A percentile compares a stretch with the other conserved stretches of the same genome.
phyloP scores from a whole-genome alignment of 345 rosid genomes.

The Moringa oleifera region DNA sequence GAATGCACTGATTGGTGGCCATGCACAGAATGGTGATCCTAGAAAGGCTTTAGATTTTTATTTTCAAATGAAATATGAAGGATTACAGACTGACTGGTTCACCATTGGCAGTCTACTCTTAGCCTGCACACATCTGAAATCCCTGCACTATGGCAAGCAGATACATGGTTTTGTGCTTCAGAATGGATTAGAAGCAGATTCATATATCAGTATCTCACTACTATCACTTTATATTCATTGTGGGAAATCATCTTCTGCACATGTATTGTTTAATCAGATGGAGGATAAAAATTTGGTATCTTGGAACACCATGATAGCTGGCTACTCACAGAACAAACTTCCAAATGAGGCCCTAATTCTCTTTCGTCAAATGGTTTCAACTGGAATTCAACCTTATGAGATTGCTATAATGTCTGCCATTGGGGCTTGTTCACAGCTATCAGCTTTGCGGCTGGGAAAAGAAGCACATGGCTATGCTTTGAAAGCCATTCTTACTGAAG shows the following conservation, averaged over 20 bases:
- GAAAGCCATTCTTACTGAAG: slow-evolving; percentile 27
- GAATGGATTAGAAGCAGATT: slow-evolving; percentile 38
- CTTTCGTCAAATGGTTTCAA: slow-evolving; percentile 41
- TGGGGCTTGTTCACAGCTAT: slow-evolving; percentile 51
- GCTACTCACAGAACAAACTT: slow-evolving; percentile 49
- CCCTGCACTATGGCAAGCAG: slow-evolving; percentile 46
- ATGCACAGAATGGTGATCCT: slow-evolving; percentile 49
- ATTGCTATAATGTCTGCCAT: slow-evolving; percentile 36
- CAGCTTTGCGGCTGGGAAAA: slow-evolving; percentile 52
- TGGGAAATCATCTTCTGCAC: slow-evolving; percentile 36
- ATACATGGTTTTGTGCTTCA: slow-evolving; percentile 58
- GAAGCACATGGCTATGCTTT: slow-evolving; percentile 55
- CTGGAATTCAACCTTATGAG: slow-evolving; percentile 34
- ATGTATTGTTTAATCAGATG: slow-evolving; percentile 49
- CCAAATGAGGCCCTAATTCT: slow-evolving; percentile 42
- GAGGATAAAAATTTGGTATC: slow-evolving; percentile 66
- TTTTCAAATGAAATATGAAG: slow-evolving; percentile 36
- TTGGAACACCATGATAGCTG: slow-evolving; percentile 59
- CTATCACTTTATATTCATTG: slow-evolving; percentile 51
- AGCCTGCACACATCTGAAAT: slow-evolving; percentile 45
- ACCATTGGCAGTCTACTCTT: slow-evolving; percentile 49
- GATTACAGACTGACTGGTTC: slow-evolving; percentile 45
- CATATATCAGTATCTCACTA: slow-evolving; percentile 39
- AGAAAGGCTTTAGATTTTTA: slow-evolving; percentile 34
- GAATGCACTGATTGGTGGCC: slow-evolving; percentile 62